Evolutionary conservation across 257 asterid species (phyloP).

Genomic region (Thymus quinquecostatus): DNA sequence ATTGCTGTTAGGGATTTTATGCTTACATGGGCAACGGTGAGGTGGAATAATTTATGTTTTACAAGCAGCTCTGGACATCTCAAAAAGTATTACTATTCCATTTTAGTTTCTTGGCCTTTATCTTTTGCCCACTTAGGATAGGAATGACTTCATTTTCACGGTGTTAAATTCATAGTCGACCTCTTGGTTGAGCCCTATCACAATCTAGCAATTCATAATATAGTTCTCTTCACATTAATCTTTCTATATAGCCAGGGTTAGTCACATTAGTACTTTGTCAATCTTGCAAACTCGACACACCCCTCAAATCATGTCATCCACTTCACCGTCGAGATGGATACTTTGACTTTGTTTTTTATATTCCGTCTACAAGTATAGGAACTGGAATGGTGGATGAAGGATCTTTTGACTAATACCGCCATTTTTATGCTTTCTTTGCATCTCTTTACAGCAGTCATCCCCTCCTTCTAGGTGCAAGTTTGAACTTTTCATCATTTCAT

Average conservation of each 20-base stretch:
- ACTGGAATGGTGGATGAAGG: conserved; percentile 11
- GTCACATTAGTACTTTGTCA: neutral
- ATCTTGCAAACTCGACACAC: neutral
- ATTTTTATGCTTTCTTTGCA: neutral
- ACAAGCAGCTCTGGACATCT: neutral
- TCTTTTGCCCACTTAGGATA: neutral
- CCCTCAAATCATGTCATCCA: neutral
- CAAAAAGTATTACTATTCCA: neutral
- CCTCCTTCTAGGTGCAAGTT: conserved; percentile 18
- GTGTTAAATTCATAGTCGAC: neutral
- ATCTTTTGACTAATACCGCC: neutral
- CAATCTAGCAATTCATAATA: neutral
- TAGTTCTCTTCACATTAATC: neutral
- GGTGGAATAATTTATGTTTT: neutral
- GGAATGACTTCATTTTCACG: neutral
- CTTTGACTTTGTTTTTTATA: too few species aligned
- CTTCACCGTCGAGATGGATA: neutral
- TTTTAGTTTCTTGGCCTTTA: neutral
- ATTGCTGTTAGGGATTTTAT: neutral
- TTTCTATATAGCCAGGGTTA: neutral
- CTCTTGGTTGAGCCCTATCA: neutral
- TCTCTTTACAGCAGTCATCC: conserved; percentile 11
- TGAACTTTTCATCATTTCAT: conserved; percentile 8
- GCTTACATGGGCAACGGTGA: neutral
- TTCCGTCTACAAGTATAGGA: neutral